These are phyloP conservation scores for Austroboletus niveus DNA, from an alignment of 1,284 basidiomycete species.

Conservation along the genomic window DNA sequence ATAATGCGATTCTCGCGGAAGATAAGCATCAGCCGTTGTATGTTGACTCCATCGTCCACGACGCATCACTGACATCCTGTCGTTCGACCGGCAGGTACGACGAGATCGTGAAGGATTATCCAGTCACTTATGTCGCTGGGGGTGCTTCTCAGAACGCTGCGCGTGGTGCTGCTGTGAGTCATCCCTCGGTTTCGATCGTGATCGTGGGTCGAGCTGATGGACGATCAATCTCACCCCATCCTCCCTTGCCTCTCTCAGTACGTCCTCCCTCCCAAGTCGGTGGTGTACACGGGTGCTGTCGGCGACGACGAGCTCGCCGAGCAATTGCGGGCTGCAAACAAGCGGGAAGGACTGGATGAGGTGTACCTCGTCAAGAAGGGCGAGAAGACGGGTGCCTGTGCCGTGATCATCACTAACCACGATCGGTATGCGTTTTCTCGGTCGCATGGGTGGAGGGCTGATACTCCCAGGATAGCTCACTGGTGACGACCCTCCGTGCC, in stretches of 20 bases:
- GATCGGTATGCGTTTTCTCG: slow-evolving; percentile 54
- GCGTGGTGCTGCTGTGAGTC: slow-evolving; percentile 89
- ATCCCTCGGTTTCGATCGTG: neutral
- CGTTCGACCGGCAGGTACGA: slow-evolving; percentile 64
- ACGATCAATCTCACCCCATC: neutral
- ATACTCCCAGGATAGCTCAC: slow-evolving; percentile 53
- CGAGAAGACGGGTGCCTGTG: slow-evolving; percentile 94
- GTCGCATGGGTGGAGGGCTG: slow-evolving; percentile 2
- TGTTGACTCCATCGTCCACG: neutral
- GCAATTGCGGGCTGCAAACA: slow-evolving; percentile 91
- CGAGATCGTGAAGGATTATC: slow-evolving; percentile 76
- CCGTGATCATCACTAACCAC: slow-evolving; percentile 93
- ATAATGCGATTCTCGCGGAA: slow-evolving; percentile 96
- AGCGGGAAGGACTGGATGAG: slow-evolving; percentile 86
- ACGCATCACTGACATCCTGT: neutral
- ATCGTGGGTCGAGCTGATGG: slow-evolving; percentile 5
- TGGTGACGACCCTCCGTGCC: slow-evolving; percentile 87
- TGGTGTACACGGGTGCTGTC: slow-evolving; percentile 94
- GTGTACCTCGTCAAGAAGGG: slow-evolving; percentile 89
- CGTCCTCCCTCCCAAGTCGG: slow-evolving; percentile 83
- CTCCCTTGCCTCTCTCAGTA: slow-evolving; percentile 53
- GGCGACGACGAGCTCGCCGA: slow-evolving; percentile 90
- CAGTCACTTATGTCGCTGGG: slow-evolving; percentile 92
- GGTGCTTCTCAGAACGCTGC: slow-evolving; percentile 97
- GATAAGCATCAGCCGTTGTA: slow-evolving; percentile 88